Conservation (phyloP, 768 basidiomycete species). For the Lentinula aciculospora region DNA sequence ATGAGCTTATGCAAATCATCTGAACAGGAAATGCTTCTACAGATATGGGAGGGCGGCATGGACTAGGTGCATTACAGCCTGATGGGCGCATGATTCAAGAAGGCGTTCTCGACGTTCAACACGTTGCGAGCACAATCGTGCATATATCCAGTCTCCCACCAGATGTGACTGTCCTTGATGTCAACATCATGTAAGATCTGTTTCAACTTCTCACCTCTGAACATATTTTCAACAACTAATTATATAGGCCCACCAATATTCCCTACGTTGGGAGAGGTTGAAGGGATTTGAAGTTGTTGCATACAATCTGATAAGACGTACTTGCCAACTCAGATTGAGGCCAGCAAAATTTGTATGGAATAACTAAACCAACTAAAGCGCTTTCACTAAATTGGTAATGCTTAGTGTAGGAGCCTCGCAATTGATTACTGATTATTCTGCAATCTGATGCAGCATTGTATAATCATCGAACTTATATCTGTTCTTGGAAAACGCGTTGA, state of each 20-base stretch:
- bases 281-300: neutral
- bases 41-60: slow-evolving; percentile 41
- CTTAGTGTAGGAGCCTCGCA: too few species aligned
- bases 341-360: too few species aligned
- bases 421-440: too few species aligned
- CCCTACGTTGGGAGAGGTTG: slow-evolving; percentile 8
- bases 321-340: too few species aligned
- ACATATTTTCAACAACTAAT: neutral
- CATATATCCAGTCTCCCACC: slow-evolving; percentile 66
- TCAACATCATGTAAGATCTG: slow-evolving; percentile 70
- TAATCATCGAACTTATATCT: too few species aligned
- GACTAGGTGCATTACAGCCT: slow-evolving; percentile 54
- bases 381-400: too few species aligned
- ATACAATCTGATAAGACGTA: neutral
- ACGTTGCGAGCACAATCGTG: slow-evolving; percentile 69
- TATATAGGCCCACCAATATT: neutral
- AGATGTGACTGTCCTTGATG: slow-evolving; percentile 62
- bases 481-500: too few species aligned
- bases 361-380: too few species aligned
- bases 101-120: slow-evolving; percentile 61
- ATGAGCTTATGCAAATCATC: neutral
- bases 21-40: slow-evolving; percentile 68
- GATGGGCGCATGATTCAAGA: slow-evolving; percentile 56
- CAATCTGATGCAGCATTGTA: too few species aligned
- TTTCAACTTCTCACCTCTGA: neutral